Evolutionary conservation across 352 stramenopile genomes (phyloP).

Genomic region (Aphanomyces astaci): DNA sequence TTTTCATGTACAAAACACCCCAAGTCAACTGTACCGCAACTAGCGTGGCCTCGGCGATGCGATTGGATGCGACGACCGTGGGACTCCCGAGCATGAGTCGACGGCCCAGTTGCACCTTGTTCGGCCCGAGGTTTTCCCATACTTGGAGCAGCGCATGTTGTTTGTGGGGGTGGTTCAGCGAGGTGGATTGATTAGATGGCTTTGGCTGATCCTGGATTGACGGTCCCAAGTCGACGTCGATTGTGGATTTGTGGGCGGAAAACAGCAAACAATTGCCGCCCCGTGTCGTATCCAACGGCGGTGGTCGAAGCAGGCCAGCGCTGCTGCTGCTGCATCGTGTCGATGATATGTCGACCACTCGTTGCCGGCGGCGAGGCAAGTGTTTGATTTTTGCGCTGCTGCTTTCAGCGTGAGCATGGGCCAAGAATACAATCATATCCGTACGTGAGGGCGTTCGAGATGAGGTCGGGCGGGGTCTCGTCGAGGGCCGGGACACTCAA

Average conservation of each 20-base stretch:
- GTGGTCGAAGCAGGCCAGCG: too few species aligned
- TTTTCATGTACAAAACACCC: background rate
- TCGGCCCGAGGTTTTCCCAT: slow-evolving; percentile 13
- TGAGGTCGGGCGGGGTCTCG: slow-evolving; percentile 6
- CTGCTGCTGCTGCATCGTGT: background rate
- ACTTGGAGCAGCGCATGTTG: background rate
- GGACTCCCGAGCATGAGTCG: background rate
- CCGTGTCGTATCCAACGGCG: background rate
- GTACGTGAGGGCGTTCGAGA: background rate
- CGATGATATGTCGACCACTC: background rate
- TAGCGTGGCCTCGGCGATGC: background rate
- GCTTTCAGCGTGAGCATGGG: too few species aligned
- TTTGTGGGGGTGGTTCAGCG: too few species aligned
- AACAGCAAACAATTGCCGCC: background rate
- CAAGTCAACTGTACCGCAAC: background rate
- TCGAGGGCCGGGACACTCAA: slow-evolving; percentile 2
- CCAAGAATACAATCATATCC: background rate
- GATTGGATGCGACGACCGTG: background rate
- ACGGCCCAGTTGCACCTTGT: background rate
- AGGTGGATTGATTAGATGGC: too few species aligned
- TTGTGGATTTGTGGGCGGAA: background rate
- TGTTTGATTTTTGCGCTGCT: background rate
- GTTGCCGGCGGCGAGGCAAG: background rate
- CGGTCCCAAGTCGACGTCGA: background rate
- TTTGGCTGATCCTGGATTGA: too few species aligned